phyloP scores from a whole-genome alignment of 495 filamentous ascomycete species.

The Talaromyces liani region DNA sequence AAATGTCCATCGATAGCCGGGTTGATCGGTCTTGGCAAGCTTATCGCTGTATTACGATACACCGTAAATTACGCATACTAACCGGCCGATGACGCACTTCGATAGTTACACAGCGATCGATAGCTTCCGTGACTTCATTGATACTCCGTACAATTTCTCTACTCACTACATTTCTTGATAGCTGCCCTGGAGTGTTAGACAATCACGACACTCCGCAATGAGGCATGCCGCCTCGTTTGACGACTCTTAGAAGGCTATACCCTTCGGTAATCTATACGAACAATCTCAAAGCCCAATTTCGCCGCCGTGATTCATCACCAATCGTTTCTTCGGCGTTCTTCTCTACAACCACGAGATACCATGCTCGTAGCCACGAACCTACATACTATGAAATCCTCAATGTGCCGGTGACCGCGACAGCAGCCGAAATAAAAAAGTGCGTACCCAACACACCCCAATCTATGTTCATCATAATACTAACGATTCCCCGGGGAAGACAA shows the following conservation, averaged over 20 bases:
- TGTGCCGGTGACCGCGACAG: constrained; percentile 58
- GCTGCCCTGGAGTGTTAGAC: background rate
- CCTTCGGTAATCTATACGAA: background rate
- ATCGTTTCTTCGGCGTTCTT: background rate
- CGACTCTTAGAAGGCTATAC: constrained; percentile 12
- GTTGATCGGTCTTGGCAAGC: constrained; percentile 2
- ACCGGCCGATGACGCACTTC: background rate
- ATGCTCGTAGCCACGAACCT: constrained; percentile 32
- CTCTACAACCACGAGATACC: constrained; percentile 16
- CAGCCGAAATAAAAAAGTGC: constrained; percentile 79
- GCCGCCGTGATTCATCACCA: constrained; percentile 11
- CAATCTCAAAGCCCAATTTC: background rate
- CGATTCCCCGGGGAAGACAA: constrained; percentile 47
- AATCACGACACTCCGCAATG: constrained; percentile 25
- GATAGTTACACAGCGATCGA: background rate
- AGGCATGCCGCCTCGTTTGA: constrained; percentile 44
- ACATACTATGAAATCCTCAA: constrained; percentile 76
- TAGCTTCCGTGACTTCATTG: constrained; percentile 6
- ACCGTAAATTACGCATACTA: background rate
- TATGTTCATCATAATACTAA: constrained; percentile 10
- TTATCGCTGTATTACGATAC: background rate
- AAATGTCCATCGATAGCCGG: constrained; percentile 5
- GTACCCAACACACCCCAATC: background rate
- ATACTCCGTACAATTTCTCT: background rate
- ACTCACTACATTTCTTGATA: background rate